Evolutionary conservation across 2,329 filamentous ascomycete species (phyloP).

Genomic region (Paecilomyces sp.): DNA sequence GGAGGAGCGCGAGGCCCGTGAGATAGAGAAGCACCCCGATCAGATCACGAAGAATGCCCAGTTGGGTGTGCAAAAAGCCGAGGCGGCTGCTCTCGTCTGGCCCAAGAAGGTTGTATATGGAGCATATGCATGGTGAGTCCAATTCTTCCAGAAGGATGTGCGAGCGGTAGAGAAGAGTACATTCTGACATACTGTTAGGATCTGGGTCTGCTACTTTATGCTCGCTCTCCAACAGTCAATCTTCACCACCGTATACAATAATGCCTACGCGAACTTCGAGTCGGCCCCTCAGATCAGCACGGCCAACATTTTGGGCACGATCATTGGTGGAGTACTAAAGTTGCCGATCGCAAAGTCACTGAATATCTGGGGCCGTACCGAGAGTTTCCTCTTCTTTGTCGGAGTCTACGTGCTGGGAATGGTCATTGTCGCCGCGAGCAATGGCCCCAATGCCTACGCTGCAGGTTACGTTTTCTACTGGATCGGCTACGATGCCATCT

Average conservation of each 20-base stretch:
- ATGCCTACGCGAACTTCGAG: constrained; percentile 46
- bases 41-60: constrained; percentile 19
- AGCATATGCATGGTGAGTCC: constrained; percentile 26
- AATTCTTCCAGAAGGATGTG: not conserved
- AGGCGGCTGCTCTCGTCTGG: constrained; percentile 35
- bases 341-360: constrained; percentile 57
- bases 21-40: constrained; percentile 14
- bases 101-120: constrained; percentile 25
- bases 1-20: constrained; percentile 21
- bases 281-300: constrained; percentile 45
- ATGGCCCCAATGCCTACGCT: constrained; percentile 54
- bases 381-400: constrained; percentile 49
- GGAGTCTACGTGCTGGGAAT: constrained; percentile 43
- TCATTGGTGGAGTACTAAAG: constrained; percentile 53
- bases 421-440: constrained; percentile 56
- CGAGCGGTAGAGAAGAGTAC: constrained; percentile 5
- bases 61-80: constrained; percentile 33
- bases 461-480: constrained; percentile 58
- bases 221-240: constrained; percentile 37
- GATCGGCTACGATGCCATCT: constrained; percentile 50
- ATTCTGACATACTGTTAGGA: constrained; percentile 25
- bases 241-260: constrained; percentile 38
- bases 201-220: constrained; percentile 41
- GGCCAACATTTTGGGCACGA: constrained; percentile 47
- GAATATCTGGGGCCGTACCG: constrained; percentile 56